phyloP scores from a whole-genome alignment of 768 basidiomycete genomes.

The Strobilomyces echinocephalus region DNA sequence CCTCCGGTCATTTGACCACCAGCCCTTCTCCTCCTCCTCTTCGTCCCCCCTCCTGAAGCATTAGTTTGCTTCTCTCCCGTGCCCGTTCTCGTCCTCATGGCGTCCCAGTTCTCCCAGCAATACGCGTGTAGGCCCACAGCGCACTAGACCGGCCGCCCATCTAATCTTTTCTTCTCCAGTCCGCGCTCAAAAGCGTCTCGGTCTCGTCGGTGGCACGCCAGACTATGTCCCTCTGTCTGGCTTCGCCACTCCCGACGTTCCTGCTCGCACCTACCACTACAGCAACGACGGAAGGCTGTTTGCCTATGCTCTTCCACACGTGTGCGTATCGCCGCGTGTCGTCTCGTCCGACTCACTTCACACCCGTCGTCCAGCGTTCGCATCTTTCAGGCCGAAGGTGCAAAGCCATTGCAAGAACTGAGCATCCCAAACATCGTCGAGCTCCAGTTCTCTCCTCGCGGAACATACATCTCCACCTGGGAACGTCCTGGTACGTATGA shows the following conservation, averaged over 20 bases:
- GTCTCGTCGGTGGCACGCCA: conserved; percentile 79
- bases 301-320: conserved; percentile 73
- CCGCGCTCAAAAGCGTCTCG: conserved; percentile 92
- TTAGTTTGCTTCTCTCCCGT: conserved; percentile 69
- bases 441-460: conserved; percentile 87
- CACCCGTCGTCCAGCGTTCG: conserved; percentile 48
- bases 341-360: conserved; percentile 12
- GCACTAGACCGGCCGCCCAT: conserved; percentile 10
- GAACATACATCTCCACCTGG: conserved; percentile 93
- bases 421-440: conserved; percentile 73
- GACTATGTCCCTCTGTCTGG: conserved; percentile 61
- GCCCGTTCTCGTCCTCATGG: conserved; percentile 48
- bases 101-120: conserved; percentile 73
- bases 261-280: conserved; percentile 75
- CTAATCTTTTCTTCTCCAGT: conserved; percentile 41
- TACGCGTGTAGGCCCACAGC: conserved; percentile 67
- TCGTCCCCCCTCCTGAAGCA: conserved; percentile 54
- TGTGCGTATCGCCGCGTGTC: conserved; percentile 45
- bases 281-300: conserved; percentile 84
- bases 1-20: conserved; percentile 11
- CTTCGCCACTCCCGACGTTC: conserved; percentile 62
- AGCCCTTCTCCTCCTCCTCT: conserved; percentile 23
- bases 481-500: conserved; percentile 68
- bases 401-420: conserved; percentile 71
- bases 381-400: conserved; percentile 71